These are phyloP conservation scores for Trichopus zeylanicus DNA, from an alignment of 116 monocot species.

Conservation along the genomic window DNA sequence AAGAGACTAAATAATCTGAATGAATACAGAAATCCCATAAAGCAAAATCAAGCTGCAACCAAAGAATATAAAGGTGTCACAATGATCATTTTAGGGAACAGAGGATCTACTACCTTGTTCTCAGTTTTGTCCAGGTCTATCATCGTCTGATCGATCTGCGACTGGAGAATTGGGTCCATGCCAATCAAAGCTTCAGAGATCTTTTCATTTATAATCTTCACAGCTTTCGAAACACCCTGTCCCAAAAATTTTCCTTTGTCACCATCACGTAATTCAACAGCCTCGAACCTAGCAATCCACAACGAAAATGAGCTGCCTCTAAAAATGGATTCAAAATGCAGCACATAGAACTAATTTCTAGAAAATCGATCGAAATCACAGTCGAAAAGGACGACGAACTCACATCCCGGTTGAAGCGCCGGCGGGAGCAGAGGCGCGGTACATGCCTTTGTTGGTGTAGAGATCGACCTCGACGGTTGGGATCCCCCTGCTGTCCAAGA, in stretches of 20 bases:
- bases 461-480: conserved; percentile 95
- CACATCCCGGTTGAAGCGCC: conserved; percentile 57
- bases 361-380: too few species aligned
- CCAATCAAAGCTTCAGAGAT: conserved; percentile 90
- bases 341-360: too few species aligned
- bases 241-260: conserved; percentile 76
- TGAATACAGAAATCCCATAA: too few species aligned
- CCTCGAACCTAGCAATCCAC: conserved; percentile 80
- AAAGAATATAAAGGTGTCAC: too few species aligned
- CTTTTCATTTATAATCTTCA: conserved; percentile 76
- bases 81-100: background rate
- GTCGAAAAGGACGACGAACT: conserved; percentile 10
- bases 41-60: too few species aligned
- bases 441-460: conserved; percentile 82
- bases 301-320: too few species aligned
- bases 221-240: conserved; percentile 77
- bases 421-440: conserved; percentile 65
- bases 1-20: too few species aligned
- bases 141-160: conserved; percentile 93
- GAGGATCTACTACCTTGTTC: conserved; percentile 50
- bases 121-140: conserved; percentile 96
- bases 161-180: conserved; percentile 90
- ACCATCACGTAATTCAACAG: conserved; percentile 77
- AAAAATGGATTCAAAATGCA: too few species aligned
- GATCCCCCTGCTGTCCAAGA: conserved; percentile 80